Evolutionary conservation across 108 stramenopile species (phyloP).

Genomic region (Pseudonitzschia multiseries): DNA sequence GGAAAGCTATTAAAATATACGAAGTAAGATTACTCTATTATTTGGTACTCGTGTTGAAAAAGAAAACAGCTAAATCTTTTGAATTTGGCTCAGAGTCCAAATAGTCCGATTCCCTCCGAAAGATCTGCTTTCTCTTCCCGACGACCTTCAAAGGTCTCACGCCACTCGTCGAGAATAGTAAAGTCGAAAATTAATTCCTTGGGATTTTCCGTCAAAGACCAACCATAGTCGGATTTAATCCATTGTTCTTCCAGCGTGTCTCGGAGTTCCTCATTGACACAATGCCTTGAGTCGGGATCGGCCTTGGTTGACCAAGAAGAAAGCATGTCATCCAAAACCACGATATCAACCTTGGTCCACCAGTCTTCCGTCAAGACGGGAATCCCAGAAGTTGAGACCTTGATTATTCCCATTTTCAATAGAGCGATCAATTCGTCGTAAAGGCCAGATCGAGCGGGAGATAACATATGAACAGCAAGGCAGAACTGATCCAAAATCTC

Average conservation of each 20-base stretch:
- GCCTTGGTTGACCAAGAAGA: constrained; percentile 48
- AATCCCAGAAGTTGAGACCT: constrained; percentile 41
- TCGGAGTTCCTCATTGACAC: constrained; percentile 30
- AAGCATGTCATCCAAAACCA: constrained; percentile 68
- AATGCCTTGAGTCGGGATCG: constrained; percentile 49
- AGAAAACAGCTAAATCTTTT: no score
- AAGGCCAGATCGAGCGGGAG: constrained; percentile 56
- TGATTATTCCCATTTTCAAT: constrained; percentile 42
- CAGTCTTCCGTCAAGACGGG: constrained; percentile 51
- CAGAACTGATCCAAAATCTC: constrained; percentile 43
- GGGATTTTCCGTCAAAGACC: constrained; percentile 38
- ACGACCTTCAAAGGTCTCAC: constrained; percentile 59
- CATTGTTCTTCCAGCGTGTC: constrained; percentile 43
- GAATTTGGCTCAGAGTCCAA: constrained; percentile 62
- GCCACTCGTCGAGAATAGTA: constrained; percentile 62
- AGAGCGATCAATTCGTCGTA: constrained; percentile 67
- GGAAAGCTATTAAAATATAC: no score
- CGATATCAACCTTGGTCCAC: constrained; percentile 56
- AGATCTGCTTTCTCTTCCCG: constrained; percentile 39
- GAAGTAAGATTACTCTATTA: no score
- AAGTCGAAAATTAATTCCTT: constrained; percentile 58
- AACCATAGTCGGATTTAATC: constrained; percentile 31
- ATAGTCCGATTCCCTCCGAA: constrained; percentile 63
- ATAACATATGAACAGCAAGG: constrained; percentile 45
- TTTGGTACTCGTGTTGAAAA: no score